phyloP scores from a whole-genome alignment of 164 flowering plant species.

The Malania oleifera region DNA sequence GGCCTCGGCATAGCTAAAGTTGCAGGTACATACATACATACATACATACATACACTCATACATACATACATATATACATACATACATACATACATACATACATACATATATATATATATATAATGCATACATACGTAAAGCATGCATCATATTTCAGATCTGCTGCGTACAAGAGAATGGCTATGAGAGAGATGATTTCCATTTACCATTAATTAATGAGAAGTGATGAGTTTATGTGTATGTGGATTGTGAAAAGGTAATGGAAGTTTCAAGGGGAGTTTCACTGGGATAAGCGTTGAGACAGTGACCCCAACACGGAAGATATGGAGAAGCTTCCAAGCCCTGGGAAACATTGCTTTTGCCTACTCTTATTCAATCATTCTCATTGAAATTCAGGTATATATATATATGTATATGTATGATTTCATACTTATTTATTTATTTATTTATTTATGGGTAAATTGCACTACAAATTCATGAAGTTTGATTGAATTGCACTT shows the following conservation, averaged over 20 bases:
- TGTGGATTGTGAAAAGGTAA: slow-evolving; percentile 26
- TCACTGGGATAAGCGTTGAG: slow-evolving; percentile 59
- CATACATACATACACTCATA: no score
- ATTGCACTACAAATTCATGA: no score
- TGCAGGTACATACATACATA: slow-evolving; percentile 24
- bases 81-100: neutral
- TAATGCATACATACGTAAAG: no score
- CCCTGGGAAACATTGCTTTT: slow-evolving; percentile 67
- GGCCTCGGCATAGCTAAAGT: slow-evolving; percentile 48
- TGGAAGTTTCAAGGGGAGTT: slow-evolving; percentile 41
- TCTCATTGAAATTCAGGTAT: slow-evolving; percentile 65
- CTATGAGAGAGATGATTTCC: no score
- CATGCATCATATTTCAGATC: no score
- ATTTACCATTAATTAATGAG: no score
- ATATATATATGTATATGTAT: neutral
- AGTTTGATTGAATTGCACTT: no score
- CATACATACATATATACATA: slow-evolving; percentile 1
- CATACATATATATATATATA: neutral
- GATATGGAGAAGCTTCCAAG: slow-evolving; percentile 68
- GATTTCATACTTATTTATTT: no score
- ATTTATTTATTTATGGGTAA: no score
- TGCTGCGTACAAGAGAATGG: no score
- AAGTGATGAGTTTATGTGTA: no score
- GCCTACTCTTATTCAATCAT: slow-evolving; percentile 62
- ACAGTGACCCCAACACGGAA: slow-evolving; percentile 43